Base-by-base conservation (phyloP, 768 basidiomycete species). In the Lactarius pseudohatsudake region DNA sequence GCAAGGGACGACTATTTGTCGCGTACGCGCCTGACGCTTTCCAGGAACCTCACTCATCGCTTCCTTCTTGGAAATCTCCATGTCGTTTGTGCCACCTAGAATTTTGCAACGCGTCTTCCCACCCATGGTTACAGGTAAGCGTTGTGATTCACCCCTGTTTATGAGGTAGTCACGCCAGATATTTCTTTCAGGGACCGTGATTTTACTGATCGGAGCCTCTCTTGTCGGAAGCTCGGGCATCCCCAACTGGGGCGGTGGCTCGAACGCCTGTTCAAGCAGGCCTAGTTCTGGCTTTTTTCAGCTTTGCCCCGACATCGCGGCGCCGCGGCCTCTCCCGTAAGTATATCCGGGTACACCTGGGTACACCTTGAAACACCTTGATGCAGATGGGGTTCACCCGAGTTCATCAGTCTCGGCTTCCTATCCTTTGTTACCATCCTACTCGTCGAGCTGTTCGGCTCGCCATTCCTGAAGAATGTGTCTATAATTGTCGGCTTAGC, bases 381-480 rank as follows among this genome's bases (percentile, higher is more conserved):
- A 18, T 67, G 36, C 43, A 86, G 85, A 6, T 94, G 90, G 90
- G 92, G 90, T 10, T 88, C 88, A 0, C 87, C 92, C 0, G 83
- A 92, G 72, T 92, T 91, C 77, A 89, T 94, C 57, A 92, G 93
- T 4, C 84, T 96, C 30, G 93, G 93, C 0, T 94, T 96, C 81
- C 80, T 94, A 34, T 88, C 88, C 0, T 94, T 94, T 76, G 72
- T 86, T 57, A 81, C 84, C 11, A 93, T 93, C 71, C 83, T 94
- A 71, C 74, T 94, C 32, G 88, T 88, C 0, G 92, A 95, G 74
- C 76, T 94, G 22, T 91, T 93, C 69, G 93, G 92, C 8, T 88
- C 87, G 4, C 93, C 92, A 0, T 94, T 95, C 79, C 76, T 95
- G 73, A 89, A 90, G 77, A 93, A 92, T 71, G 82, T 85, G 62